Percentiles rank a stretch among this genome's conserved stretches.
Conservation (phyloP, 177 flowering plant species). For the Vitis hybrid region DNA sequence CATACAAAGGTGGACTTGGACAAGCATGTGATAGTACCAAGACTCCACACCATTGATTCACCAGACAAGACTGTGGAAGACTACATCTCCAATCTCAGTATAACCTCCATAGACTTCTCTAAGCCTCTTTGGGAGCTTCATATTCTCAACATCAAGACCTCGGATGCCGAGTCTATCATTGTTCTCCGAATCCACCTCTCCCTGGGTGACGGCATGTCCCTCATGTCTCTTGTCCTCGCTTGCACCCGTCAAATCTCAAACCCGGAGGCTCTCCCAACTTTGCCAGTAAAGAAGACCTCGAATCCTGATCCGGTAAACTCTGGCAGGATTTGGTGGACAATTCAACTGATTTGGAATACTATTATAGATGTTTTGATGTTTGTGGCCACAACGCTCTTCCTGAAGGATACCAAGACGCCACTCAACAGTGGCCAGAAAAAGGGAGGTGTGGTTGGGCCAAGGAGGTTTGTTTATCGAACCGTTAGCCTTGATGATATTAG, state of each 20-base stretch:
- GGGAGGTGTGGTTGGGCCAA: slow-evolving; percentile 24
- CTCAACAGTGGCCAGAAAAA: slow-evolving; percentile 20
- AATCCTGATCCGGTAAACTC: background rate
- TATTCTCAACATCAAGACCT: slow-evolving; percentile 36
- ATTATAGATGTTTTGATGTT: slow-evolving; percentile 34
- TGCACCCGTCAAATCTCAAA: slow-evolving; percentile 38
- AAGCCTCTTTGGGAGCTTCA: slow-evolving; percentile 36
- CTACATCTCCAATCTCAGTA: slow-evolving; percentile 37
- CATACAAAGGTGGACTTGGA: slow-evolving; percentile 43
- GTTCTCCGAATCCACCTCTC: slow-evolving; percentile 47
- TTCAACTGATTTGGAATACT: slow-evolving; percentile 36
- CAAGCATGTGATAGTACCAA: slow-evolving; percentile 44
- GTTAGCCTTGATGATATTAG: slow-evolving; percentile 52
- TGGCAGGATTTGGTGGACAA: slow-evolving; percentile 12
- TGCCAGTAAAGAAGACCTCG: slow-evolving; percentile 17
- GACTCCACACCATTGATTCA: slow-evolving; percentile 28
- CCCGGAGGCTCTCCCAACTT: slow-evolving; percentile 33
- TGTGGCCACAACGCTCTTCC: slow-evolving; percentile 29
- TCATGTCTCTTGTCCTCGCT: slow-evolving; percentile 44
- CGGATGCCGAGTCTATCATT: slow-evolving; percentile 26
- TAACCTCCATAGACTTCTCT: slow-evolving; percentile 24
- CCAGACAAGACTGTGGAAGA: slow-evolving; percentile 45
- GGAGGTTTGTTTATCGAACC: slow-evolving; percentile 34
- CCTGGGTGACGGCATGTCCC: slow-evolving; percentile 50
- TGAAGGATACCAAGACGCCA: slow-evolving; percentile 46